These are phyloP conservation scores for Candolleomyces efflorescens DNA, from an alignment of 768 basidiomycete species.

Conservation along the genomic window DNA sequence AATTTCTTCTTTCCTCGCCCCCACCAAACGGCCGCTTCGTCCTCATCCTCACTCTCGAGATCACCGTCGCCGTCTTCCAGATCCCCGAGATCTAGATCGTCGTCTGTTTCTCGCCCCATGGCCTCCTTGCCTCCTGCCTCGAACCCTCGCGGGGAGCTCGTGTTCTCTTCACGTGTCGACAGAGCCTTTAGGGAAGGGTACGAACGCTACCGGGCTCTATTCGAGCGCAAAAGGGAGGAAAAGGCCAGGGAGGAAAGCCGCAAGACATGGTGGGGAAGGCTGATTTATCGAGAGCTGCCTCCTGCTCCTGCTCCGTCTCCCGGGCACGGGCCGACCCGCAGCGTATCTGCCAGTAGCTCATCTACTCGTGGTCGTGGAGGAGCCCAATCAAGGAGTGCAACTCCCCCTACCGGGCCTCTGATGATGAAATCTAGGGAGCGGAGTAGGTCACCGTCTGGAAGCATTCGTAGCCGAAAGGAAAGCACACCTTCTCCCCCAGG, in stretches of 20 bases:
- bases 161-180: constrained; percentile 89
- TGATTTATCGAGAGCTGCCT: constrained; percentile 20
- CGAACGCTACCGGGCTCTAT: constrained; percentile 84
- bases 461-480: neutral
- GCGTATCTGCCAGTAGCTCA: constrained; percentile 18
- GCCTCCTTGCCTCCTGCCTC: constrained; percentile 83
- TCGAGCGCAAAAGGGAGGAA: constrained; percentile 75
- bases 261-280: constrained; percentile 27
- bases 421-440: constrained; percentile 27
- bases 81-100: constrained; percentile 28
- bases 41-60: constrained; percentile 30
- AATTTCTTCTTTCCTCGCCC: constrained; percentile 56
- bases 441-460: constrained; percentile 20
- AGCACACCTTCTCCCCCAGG: constrained; percentile 6
- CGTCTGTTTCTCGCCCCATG: constrained; percentile 49
- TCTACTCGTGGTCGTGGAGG: constrained; percentile 18
- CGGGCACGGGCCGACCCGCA: constrained; percentile 1
- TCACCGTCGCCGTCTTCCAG: constrained; percentile 29
- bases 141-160: constrained; percentile 94
- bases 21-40: constrained; percentile 18
- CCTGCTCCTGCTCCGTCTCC: constrained; percentile 14
- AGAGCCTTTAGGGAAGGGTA: constrained; percentile 83
- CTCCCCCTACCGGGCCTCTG: constrained; percentile 24
- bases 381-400: constrained; percentile 27
- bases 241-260: constrained; percentile 37